Evolutionary conservation across 1,284 basidiomycete species (phyloP), one percentile per base, ranked within the genome.

Genomic region (Coniferiporia weirii): DNA sequence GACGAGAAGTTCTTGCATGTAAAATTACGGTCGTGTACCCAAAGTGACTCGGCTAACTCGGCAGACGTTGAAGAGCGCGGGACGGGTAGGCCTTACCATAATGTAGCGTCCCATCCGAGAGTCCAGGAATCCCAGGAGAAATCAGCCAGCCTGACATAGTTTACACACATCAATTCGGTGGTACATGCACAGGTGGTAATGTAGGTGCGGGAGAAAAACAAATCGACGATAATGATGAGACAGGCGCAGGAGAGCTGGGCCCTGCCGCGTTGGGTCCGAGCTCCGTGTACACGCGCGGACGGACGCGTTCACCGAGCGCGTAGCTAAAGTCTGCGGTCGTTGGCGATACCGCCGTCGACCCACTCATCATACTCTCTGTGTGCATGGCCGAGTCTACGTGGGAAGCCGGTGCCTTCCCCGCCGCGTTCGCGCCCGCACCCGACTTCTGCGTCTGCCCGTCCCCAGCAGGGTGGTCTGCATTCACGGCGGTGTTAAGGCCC

Each of bases 321-420:
- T 40, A 40, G 12, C 38, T 15, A 40, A 7, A 10, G 8, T 40
- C 3, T 40, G 2, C 15, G 12, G 12, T 40, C 38, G 36, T 38
- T 19, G 54, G 54, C 36, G 54, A 49, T n/a, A 50, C 32, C 12
- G 35, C 47, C 5, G 54, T 56, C 36, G 46, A 40, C 34, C 54
- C 54, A 15, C 54, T 56, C 9, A 56, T 17, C 35, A 35, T 49
- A 7, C 38, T 40, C 38, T 10, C 15, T 7, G 12, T 15, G 3
- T 7, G 8, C 38, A 15, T 2, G 38, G 12, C 38, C 8, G 15
- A 40, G 38, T 15, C 38, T 9, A 12, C 38, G 12, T 10, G 9
- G 12, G 12, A 40, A 9, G 15, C 15, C 9, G 38, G 9, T 15
- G 12, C 3, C 38, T 12, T 12, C 38, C 38, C 15, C 8, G 15